phyloP scores from a whole-genome alignment of 208 protist species.

The Trypanosoma avium region DNA sequence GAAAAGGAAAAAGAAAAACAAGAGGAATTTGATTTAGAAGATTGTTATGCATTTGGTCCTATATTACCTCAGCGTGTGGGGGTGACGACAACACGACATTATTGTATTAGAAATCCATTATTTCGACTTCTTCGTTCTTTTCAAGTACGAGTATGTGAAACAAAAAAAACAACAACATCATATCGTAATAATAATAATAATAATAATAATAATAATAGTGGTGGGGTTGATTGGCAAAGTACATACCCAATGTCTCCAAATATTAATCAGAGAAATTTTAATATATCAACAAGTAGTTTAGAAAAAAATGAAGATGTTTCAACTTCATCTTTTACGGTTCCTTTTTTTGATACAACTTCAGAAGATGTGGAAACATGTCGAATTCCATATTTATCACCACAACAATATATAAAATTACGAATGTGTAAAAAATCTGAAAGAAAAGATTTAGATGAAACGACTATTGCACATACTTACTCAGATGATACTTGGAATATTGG shows the following conservation, averaged over 20 bases:
- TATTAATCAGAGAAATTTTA: not conserved
- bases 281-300: not conserved
- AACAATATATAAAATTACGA: constrained; percentile 39
- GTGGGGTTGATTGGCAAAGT: not conserved
- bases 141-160: no score
- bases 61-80: no score
- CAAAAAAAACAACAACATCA: not conserved
- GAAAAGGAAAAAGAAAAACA: not conserved
- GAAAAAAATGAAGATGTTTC: no score
- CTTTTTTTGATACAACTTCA: constrained; percentile 54
- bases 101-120: no score
- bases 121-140: no score
- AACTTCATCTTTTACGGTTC: no score
- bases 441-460: not conserved
- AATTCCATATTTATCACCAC: constrained; percentile 71
- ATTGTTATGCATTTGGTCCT: no score
- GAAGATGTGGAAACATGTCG: constrained; percentile 33
- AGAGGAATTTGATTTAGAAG: no score
- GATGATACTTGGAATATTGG: constrained; percentile 82
- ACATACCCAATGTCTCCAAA: not conserved
- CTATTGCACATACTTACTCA: constrained; percentile 45
- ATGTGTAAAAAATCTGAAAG: not conserved
- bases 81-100: no score
- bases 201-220: not conserved
- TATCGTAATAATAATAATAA: constrained; percentile 2